phyloP scores from a whole-genome alignment of 352 stramenopile genomes.

The Phytophthora litchii region DNA sequence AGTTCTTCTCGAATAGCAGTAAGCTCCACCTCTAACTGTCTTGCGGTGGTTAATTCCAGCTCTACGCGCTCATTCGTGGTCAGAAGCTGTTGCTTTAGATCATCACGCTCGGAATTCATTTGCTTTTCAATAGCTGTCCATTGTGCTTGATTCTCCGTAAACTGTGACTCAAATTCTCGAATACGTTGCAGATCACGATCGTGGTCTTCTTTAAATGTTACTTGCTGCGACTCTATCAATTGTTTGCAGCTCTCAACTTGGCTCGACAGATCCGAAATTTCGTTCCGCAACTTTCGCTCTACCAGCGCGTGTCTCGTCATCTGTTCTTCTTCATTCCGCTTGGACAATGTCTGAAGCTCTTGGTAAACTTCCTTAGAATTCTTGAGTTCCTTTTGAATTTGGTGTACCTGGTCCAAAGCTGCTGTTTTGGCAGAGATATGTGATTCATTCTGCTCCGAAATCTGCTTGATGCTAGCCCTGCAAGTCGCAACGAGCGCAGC shows the following conservation, averaged over 20 bases:
- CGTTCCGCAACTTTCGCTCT: constrained; percentile 71
- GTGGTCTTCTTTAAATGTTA: constrained; percentile 36
- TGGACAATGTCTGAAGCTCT: constrained; percentile 34
- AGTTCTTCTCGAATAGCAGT: constrained; percentile 55
- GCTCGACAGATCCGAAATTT: constrained; percentile 65
- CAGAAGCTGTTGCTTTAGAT: constrained; percentile 61
- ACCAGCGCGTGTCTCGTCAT: constrained; percentile 41
- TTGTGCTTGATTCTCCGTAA: constrained; percentile 39
- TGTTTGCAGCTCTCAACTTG: constrained; percentile 60
- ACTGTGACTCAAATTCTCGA: constrained; percentile 45
- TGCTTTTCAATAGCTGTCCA: constrained; percentile 45
- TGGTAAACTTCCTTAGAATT: constrained; percentile 12
- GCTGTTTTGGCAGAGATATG: constrained; percentile 12
- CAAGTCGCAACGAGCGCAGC: constrained; percentile 29
- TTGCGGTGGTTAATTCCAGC: constrained; percentile 37
- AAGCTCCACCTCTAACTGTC: constrained; percentile 54
- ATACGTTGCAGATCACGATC: constrained; percentile 39
- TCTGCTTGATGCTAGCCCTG: constrained; percentile 18
- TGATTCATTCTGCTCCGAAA: constrained; percentile 33
- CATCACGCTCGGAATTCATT: constrained; percentile 48
- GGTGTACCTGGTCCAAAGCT: constrained; percentile 23
- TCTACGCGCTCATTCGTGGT: constrained; percentile 46
- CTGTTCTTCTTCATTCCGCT: constrained; percentile 46
- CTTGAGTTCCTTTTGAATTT: constrained; percentile 26
- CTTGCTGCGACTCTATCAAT: constrained; percentile 38